These are phyloP conservation scores for Knufia petricola DNA, from an alignment of 2,329 filamentous ascomycete genomes.

Conservation along the genomic window DNA sequence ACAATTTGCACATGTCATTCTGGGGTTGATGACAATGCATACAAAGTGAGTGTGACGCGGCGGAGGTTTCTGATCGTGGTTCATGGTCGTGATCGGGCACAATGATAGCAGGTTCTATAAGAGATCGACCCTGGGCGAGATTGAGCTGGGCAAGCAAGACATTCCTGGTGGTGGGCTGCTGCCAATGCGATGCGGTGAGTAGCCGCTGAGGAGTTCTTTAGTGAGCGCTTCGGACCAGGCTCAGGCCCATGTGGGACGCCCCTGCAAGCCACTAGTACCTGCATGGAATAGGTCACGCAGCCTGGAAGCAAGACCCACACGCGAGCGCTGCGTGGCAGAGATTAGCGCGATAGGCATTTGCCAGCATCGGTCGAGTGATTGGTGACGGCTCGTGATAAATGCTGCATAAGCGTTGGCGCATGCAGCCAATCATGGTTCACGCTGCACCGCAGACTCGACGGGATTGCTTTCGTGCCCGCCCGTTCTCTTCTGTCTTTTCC, in stretches of 20 bases:
- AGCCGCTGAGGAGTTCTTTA: slow-evolving; percentile 6
- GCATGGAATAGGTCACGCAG: not conserved
- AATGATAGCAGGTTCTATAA: slow-evolving; percentile 3
- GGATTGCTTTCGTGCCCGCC: slow-evolving; percentile 7
- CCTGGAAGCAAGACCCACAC: not conserved
- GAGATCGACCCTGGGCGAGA: not conserved
- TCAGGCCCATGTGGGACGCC: not conserved
- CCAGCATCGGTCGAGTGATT: not conserved
- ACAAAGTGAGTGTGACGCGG: not conserved
- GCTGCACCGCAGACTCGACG: not conserved
- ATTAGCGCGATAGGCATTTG: not conserved
- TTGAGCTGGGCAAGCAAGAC: not conserved
- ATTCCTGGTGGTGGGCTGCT: slow-evolving; percentile 3
- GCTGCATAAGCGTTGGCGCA: slow-evolving; percentile 3
- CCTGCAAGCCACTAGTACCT: not conserved
- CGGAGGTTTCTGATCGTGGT: slow-evolving; percentile 3
- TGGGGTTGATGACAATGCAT: not conserved
- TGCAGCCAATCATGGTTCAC: not conserved
- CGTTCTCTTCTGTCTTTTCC: not conserved
- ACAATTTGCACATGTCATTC: not conserved
- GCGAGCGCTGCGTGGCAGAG: not conserved
- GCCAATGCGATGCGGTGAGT: not conserved
- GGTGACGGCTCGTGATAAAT: slow-evolving; percentile 4
- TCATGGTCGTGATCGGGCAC: slow-evolving; percentile 2
- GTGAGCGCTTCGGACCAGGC: slow-evolving; percentile 2